These are phyloP conservation scores for Aspergillus japonicus DNA, from an alignment of 2,329 filamentous ascomycete genomes.

Conservation along the genomic window DNA sequence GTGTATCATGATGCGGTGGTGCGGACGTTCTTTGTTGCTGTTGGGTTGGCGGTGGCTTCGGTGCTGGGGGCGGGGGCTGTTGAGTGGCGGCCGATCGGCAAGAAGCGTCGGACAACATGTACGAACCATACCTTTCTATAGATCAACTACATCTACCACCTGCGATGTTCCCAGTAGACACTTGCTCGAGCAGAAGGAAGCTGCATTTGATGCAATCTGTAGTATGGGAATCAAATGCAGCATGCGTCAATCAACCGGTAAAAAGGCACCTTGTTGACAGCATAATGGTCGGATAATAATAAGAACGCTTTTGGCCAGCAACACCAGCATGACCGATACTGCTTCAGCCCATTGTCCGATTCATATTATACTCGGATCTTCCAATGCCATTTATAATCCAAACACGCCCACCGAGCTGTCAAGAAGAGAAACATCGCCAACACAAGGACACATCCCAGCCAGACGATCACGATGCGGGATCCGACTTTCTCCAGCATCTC, in stretches of 20 bases:
- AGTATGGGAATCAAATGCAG: no score
- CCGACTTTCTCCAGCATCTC: constrained; percentile 51
- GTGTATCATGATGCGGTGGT: neutral
- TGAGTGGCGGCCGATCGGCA: neutral
- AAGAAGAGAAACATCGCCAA: constrained; percentile 36
- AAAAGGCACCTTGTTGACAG: no score
- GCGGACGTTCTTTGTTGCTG: neutral
- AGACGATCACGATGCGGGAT: constrained; percentile 46
- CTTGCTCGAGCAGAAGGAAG: no score
- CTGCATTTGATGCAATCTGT: no score
- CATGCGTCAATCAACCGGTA: no score
- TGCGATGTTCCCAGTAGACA: no score
- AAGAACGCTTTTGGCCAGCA: no score
- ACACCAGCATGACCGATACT: no score
- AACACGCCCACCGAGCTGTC: constrained; percentile 40
- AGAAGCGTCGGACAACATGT: neutral
- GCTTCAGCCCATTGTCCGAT: no score
- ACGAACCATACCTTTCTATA: no score
- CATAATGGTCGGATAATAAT: no score
- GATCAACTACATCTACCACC: no score
- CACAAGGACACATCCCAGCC: constrained; percentile 45
- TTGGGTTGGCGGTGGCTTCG: neutral
- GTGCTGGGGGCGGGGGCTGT: neutral
- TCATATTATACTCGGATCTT: constrained; percentile 11
- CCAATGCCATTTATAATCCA: constrained; percentile 42